Evolutionary conservation across 1,284 basidiomycete species (phyloP).

Genomic region (Neolentinus lepideus): DNA sequence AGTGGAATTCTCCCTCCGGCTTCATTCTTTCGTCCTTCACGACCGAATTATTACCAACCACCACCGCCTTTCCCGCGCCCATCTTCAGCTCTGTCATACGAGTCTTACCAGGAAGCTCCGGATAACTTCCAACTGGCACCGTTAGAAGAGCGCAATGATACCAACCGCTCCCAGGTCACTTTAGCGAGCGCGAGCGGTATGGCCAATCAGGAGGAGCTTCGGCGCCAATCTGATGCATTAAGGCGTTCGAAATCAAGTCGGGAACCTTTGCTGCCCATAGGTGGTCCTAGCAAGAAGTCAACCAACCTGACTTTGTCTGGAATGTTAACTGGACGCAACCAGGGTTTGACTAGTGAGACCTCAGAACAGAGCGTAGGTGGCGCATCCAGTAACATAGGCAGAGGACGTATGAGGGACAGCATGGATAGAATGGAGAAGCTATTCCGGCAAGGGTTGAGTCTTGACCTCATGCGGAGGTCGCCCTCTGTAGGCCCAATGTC

Average conservation of each 20-base stretch:
- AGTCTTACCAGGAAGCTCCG: constrained; percentile 22
- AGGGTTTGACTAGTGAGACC: neutral
- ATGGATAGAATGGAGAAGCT: constrained; percentile 3
- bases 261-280: constrained; percentile 57
- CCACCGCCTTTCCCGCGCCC: constrained; percentile 24
- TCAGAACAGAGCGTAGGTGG: neutral
- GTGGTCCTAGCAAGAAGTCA: constrained; percentile 16
- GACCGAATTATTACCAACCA: constrained; percentile 36
- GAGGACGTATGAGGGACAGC: neutral
- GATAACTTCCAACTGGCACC: constrained; percentile 11
- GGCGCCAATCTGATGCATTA: neutral
- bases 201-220: neutral
- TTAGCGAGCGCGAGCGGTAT: neutral
- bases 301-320: constrained; percentile 4
- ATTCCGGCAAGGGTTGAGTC: neutral
- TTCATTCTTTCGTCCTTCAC: constrained; percentile 65
- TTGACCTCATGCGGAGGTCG: neutral
- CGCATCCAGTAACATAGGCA: neutral
- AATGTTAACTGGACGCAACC: neutral
- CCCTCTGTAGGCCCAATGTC: neutral
- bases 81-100: constrained; percentile 23
- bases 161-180: constrained; percentile 21
- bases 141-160: constrained; percentile 6
- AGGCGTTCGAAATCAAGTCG: constrained; percentile 46
- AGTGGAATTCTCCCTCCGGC: constrained; percentile 68